Conservation (phyloP, 73 alveolate species). For the Paramecium bursaria region DNA sequence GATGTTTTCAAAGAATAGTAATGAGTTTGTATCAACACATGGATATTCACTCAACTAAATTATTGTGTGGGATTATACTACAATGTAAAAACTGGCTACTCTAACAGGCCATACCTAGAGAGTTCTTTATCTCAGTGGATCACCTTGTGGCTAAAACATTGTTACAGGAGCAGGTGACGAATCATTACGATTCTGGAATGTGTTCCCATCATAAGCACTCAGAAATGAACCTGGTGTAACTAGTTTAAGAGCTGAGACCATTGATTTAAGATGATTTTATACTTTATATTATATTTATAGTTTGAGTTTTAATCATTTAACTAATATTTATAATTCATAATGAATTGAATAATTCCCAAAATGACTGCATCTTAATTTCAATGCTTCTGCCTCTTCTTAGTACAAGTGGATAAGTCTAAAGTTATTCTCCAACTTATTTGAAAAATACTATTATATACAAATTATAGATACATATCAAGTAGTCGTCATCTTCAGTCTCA, state of each 20-base stretch:
- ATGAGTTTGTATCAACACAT: conserved; percentile 63
- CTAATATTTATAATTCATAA: too few relatives aligned
- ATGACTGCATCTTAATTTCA: too few relatives aligned
- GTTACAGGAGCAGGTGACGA: conserved; percentile 99
- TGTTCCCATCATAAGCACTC: conserved; percentile 80
- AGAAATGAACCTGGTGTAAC: conserved; percentile 44
- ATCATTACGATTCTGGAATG: conserved; percentile 96
- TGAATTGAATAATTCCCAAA: too few relatives aligned
- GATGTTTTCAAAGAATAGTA: conserved; percentile 67
- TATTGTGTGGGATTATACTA: conserved; percentile 95
- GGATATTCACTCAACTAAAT: conserved; percentile 69
- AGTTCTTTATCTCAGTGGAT: conserved; percentile 91
- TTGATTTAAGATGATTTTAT: conserved; percentile 54
- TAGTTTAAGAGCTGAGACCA: conserved; percentile 49
- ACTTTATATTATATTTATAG: too few relatives aligned
- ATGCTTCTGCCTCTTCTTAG: too few relatives aligned
- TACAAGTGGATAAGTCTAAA: too few relatives aligned
- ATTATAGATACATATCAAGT: too few relatives aligned
- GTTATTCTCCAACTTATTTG: too few relatives aligned
- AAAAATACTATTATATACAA: too few relatives aligned
- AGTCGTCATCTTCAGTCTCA: too few relatives aligned
- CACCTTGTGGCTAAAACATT: conserved; percentile 94
- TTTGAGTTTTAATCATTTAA: too few relatives aligned
- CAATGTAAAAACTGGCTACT: conserved; percentile 88
- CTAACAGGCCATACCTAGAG: conserved; percentile 96